Conservation (phyloP, 805 yeast genomes). For the Lachancea nothofagi region DNA sequence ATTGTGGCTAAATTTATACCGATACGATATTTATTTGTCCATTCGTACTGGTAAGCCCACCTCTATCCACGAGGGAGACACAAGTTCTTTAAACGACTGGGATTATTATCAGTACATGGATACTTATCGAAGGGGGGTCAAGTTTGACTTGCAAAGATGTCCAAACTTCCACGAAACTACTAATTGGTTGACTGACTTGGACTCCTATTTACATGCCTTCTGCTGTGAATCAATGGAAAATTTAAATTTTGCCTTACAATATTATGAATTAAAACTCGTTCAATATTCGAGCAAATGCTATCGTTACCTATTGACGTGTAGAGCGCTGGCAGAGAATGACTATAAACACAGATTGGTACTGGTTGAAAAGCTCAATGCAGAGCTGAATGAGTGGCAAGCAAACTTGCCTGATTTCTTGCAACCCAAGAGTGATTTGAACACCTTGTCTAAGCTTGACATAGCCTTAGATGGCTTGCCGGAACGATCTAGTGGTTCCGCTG, state of each 20-base stretch:
- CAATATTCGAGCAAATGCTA: slow-evolving; percentile 6
- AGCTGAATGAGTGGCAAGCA: slow-evolving; percentile 6
- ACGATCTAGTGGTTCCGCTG: background rate
- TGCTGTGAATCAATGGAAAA: slow-evolving; percentile 1
- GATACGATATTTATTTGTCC: slow-evolving; percentile 42
- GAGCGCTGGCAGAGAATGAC: slow-evolving; percentile 1
- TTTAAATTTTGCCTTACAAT: slow-evolving; percentile 2
- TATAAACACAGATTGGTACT: background rate
- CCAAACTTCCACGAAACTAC: background rate
- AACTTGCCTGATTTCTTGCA: background rate
- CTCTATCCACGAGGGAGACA: slow-evolving; percentile 38
- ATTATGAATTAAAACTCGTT: slow-evolving; percentile 2
- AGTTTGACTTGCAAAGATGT: background rate
- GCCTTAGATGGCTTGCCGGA: background rate
- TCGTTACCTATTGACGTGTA: slow-evolving; percentile 4
- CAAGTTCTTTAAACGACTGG: slow-evolving; percentile 24
- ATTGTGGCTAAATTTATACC: slow-evolving; percentile 20
- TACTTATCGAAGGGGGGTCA: background rate
- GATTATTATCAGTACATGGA: slow-evolving; percentile 6
- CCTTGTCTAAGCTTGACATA: background rate
- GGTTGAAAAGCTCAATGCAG: slow-evolving; percentile 1
- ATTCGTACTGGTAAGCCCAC: slow-evolving; percentile 48
- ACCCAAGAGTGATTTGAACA: background rate
- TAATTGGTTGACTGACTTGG: slow-evolving; percentile 1
- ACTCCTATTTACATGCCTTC: background rate